phyloP scores from a whole-genome alignment of 257 asterid genomes.

The Solanum dulcamara region DNA sequence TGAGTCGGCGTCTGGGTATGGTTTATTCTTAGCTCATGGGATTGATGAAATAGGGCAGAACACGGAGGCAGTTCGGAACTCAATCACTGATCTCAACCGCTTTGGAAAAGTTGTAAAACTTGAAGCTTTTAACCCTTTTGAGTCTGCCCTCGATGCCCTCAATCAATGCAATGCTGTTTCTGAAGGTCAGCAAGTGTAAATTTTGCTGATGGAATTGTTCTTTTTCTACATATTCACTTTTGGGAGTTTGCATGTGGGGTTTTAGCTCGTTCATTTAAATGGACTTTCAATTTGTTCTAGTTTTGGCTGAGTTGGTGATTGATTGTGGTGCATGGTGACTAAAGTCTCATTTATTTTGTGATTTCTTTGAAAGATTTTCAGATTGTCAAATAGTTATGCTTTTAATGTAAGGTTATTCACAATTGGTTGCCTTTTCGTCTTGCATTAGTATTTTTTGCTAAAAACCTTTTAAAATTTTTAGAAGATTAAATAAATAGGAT shows the following conservation, averaged over 20 bases:
- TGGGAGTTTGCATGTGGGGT: background rate
- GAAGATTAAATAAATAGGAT: background rate
- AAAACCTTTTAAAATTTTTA: too few relatives aligned
- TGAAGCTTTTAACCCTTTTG: conserved; percentile 60
- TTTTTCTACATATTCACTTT: background rate
- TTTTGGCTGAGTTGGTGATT: background rate
- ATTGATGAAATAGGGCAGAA: conserved; percentile 90
- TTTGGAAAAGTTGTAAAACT: conserved; percentile 78
- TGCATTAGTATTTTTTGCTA: background rate
- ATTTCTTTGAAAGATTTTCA: background rate
- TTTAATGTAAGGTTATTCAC: background rate
- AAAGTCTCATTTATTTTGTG: background rate
- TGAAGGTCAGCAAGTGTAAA: conserved; percentile 40
- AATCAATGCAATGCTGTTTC: conserved; percentile 82
- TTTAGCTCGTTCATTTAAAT: background rate
- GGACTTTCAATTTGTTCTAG: background rate
- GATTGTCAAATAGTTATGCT: background rate
- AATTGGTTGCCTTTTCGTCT: background rate
- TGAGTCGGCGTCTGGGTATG: conserved; percentile 85
- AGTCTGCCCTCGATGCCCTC: conserved; percentile 89
- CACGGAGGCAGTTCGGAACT: conserved; percentile 65
- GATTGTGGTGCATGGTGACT: background rate
- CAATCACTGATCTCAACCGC: conserved; percentile 61
- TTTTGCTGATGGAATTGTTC: background rate
- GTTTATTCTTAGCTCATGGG: conserved; percentile 49